Percentiles rank a stretch among this genome's conserved stretches.
These are phyloP conservation scores for Acer yangbiense DNA, from an alignment of 345 rosid species.

Conservation along the genomic window DNA sequence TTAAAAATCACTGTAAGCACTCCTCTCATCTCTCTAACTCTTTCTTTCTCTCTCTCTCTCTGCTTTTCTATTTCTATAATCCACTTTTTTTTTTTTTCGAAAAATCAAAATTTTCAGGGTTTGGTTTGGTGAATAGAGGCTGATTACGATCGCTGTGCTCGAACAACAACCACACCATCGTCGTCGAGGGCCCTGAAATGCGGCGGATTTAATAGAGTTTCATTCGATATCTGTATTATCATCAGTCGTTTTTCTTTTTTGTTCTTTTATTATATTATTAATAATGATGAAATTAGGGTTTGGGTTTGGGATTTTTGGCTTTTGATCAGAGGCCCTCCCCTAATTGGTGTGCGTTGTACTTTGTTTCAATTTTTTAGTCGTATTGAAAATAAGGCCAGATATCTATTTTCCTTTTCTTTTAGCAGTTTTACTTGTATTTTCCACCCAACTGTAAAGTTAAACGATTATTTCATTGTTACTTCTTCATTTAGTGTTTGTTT, in stretches of 20 bases:
- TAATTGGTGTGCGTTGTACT: conserved; percentile 10
- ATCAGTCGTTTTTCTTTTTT: background rate
- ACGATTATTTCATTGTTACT: conserved; percentile 33
- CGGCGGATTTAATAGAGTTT: background rate
- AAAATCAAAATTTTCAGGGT: background rate
- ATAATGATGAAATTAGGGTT: background rate
- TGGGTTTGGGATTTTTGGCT: background rate
- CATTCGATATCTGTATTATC: background rate
- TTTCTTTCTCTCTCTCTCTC: background rate
- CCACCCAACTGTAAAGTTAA: conserved; percentile 36
- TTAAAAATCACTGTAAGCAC: background rate
- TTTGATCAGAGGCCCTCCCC: background rate
- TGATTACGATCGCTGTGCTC: background rate
- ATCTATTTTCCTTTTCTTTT: background rate
- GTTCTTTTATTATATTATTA: background rate
- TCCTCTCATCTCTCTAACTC: background rate
- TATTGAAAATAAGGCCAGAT: conserved; percentile 10
- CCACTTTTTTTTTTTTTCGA: background rate
- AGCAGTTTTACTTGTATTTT: conserved; percentile 5
- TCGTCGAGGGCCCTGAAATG: background rate
- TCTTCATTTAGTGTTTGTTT: conserved; percentile 13
- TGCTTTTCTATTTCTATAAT: background rate
- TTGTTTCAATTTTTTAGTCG: conserved; percentile 9
- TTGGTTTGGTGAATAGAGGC: background rate
- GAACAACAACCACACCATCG: background rate